Conservation (phyloP, 176 grass and related monocot species). For the Carex scoparia region DNA sequence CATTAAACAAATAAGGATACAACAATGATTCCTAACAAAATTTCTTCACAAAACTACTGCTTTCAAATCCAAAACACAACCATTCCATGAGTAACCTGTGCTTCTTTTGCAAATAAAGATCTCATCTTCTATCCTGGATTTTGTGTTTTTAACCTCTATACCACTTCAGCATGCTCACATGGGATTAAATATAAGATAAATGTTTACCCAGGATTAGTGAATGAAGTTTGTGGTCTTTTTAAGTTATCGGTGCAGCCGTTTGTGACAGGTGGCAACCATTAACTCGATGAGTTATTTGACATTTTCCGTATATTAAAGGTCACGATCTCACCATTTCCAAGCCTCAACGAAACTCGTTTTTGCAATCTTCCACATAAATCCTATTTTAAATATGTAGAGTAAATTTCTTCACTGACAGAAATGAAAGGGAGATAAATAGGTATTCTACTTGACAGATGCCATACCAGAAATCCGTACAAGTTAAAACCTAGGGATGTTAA, state of each 20-base stretch:
- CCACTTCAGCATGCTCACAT: too few relatives aligned
- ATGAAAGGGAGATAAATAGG: background rate
- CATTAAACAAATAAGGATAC: background rate
- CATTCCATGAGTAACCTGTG: background rate
- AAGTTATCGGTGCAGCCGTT: background rate
- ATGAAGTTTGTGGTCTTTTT: background rate
- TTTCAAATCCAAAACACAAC: background rate
- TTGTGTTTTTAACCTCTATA: background rate
- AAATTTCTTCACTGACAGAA: slow-evolving; percentile 8
- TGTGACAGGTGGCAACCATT: background rate
- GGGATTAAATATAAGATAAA: too few relatives aligned
- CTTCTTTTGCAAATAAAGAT: background rate
- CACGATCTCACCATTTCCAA: slow-evolving; percentile 37
- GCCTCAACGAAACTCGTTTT: slow-evolving; percentile 47
- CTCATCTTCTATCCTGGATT: background rate
- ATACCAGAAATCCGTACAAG: background rate
- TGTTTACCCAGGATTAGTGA: background rate
- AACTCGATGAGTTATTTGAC: background rate
- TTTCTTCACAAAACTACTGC: background rate
- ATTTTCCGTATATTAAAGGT: slow-evolving; percentile 27
- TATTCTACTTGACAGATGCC: background rate
- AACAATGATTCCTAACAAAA: slow-evolving; percentile 8
- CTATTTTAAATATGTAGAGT: slow-evolving; percentile 19
- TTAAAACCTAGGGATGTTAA: too few relatives aligned
- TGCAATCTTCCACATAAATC: slow-evolving; percentile 48